A percentile compares a stretch with the other conserved stretches of the same genome.
Evolutionary conservation across 495 filamentous ascomycete species (phyloP).

Genomic region (Platismatia glauca): DNA sequence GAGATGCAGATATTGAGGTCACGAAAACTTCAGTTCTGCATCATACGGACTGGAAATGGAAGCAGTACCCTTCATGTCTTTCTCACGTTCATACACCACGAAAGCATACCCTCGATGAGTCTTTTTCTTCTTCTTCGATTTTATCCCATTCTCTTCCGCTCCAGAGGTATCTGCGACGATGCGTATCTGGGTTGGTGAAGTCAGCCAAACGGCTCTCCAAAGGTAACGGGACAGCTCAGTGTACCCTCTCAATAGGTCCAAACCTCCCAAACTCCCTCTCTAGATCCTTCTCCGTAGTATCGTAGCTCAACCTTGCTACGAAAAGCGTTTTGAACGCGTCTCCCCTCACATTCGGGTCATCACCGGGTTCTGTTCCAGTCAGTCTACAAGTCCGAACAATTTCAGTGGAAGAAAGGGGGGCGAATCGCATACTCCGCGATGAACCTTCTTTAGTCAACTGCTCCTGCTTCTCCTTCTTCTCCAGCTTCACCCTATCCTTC

Average conservation of each 20-base stretch:
- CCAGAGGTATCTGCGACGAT: conserved; percentile 59
- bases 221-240: conserved; percentile 18
- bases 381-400: conserved; percentile 13
- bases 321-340: conserved; percentile 95
- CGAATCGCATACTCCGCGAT: conserved; percentile 52
- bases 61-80: conserved; percentile 96
- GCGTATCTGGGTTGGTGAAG: conserved; percentile 55
- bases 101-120: conserved; percentile 89
- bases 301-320: conserved; percentile 80
- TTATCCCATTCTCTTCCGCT: conserved; percentile 33
- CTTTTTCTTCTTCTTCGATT: conserved; percentile 72
- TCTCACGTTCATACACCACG: conserved; percentile 92
- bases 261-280: conserved; percentile 92
- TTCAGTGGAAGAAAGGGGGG: conserved; percentile 15
- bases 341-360: conserved; percentile 77
- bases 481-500: conserved; percentile 66
- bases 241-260: conserved; percentile 87
- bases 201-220: not conserved
- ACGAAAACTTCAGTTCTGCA: not conserved
- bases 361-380: conserved; percentile 48
- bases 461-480: conserved; percentile 61
- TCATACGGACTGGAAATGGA: conserved; percentile 30
- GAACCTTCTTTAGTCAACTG: conserved; percentile 58
- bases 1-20: conserved; percentile 29
- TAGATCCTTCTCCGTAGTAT: conserved; percentile 78